Conservation (phyloP, 441 rosid genomes). For the Manihot esculenta region DNA sequence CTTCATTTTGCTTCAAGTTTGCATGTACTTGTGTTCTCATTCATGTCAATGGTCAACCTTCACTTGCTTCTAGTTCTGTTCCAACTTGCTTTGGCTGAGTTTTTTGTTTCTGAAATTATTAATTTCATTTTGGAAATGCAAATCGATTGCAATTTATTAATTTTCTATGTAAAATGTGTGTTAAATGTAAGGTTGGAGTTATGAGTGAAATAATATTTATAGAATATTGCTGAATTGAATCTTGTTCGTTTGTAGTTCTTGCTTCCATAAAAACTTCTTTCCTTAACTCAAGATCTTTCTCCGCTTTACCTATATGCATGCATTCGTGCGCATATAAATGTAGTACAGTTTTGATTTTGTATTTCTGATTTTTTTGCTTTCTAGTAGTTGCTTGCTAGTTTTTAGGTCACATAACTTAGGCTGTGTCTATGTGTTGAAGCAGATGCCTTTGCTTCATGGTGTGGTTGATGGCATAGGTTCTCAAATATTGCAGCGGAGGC, state of each 20-base stretch:
- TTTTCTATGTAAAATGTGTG: not conserved
- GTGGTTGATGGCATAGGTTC: constrained; percentile 91
- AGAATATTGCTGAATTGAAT: not conserved
- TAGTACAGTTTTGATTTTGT: not conserved
- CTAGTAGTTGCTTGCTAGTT: constrained; percentile 1
- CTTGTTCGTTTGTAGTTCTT: not conserved
- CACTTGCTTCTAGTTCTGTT: too few species aligned
- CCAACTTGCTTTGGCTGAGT: not conserved
- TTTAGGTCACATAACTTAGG: constrained; percentile 21
- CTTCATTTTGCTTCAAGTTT: not conserved
- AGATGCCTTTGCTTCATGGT: constrained; percentile 76
- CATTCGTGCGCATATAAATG: not conserved
- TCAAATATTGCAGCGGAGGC: constrained; percentile 83
- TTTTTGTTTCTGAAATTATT: not conserved
- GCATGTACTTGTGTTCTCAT: not conserved
- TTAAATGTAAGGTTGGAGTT: not conserved
- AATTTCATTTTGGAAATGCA: not conserved
- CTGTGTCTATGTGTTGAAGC: constrained; percentile 22
- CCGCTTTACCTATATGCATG: not conserved
- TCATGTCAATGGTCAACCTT: too few species aligned
- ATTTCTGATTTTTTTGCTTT: not conserved
- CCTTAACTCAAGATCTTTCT: not conserved
- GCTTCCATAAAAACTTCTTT: not conserved
- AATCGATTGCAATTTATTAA: not conserved
- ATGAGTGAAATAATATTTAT: not conserved